Conservation (phyloP, 192 early-diverging fungal species). For the Coemansia asiatica region DNA sequence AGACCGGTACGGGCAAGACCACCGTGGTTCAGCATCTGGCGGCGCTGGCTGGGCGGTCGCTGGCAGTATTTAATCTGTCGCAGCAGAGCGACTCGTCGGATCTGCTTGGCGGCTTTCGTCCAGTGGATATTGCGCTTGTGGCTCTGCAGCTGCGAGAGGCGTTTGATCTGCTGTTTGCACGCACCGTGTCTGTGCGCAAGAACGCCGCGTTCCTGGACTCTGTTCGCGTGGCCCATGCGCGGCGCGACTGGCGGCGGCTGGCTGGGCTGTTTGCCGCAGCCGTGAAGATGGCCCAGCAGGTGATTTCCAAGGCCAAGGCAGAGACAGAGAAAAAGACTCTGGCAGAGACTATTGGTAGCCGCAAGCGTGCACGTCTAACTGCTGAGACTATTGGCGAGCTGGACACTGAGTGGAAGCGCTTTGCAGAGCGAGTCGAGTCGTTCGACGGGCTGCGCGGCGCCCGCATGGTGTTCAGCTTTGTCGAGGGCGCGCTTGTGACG, state of each 20-base stretch:
- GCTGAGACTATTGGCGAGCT: conserved; percentile 40
- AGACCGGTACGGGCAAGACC: conserved; percentile 98
- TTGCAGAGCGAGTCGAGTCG: conserved; percentile 60
- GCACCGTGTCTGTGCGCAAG: conserved; percentile 83
- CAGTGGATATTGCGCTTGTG: conserved; percentile 79
- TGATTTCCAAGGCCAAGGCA: conserved; percentile 30
- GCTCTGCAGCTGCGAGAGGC: conserved; percentile 78
- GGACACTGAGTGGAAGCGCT: conserved; percentile 71
- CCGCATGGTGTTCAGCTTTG: conserved; percentile 87
- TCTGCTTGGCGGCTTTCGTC: conserved; percentile 96
- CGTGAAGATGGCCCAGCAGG: conserved; percentile 22
- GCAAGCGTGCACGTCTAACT: conserved; percentile 24
- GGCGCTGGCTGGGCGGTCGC: conserved; percentile 64
- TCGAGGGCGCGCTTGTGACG: conserved; percentile 90
- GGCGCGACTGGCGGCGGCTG: conserved; percentile 83
- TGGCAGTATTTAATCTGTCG: conserved; percentile 93
- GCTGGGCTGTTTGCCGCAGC: conserved; percentile 73
- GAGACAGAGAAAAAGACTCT: neutral
- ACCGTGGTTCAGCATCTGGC: conserved; percentile 93
- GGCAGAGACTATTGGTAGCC: neutral
- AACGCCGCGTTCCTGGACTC: conserved; percentile 86
- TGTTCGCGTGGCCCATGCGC: conserved; percentile 68
- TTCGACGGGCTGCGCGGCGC: conserved; percentile 63
- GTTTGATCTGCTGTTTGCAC: conserved; percentile 83
- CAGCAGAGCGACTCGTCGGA: conserved; percentile 96